phyloP scores from a whole-genome alignment of 805 yeast genomes.

The Isabelozyma pseudorhagii region DNA sequence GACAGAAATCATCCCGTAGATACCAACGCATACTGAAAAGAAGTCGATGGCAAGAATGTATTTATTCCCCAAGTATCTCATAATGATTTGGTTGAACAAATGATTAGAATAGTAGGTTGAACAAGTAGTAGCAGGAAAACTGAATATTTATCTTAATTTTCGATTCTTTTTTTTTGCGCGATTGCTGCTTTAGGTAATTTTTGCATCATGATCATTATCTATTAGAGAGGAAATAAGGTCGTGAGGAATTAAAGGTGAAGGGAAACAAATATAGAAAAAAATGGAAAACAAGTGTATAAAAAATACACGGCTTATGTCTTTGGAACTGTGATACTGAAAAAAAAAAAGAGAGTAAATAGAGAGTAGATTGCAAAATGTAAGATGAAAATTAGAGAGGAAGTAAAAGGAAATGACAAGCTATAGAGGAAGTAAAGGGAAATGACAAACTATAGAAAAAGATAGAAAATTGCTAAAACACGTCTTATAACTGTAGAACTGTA shows the following conservation, averaged over 20 bases:
- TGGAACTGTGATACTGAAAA: too few species aligned
- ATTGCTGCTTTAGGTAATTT: neutral
- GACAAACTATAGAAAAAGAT: neutral
- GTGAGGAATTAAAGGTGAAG: too few species aligned
- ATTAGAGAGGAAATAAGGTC: too few species aligned
- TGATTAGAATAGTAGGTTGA: neutral
- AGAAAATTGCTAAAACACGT: neutral
- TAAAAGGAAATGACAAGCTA: neutral
- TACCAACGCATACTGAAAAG: slow-evolving; percentile 24
- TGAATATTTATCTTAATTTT: neutral
- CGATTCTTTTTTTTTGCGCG: neutral
- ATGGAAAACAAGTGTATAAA: too few species aligned
- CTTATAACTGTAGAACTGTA: neutral
- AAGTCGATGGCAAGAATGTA: slow-evolving; percentile 19
- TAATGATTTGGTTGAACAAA: neutral
- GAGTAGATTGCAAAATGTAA: too few species aligned
- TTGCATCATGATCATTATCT: too few species aligned
- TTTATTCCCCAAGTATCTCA: slow-evolving; percentile 28
- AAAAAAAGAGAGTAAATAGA: too few species aligned
- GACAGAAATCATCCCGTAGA: slow-evolving; percentile 21
- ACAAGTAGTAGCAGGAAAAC: neutral
- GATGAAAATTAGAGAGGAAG: neutral
- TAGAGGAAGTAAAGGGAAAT: neutral
- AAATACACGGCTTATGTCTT: too few species aligned
- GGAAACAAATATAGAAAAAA: too few species aligned